Evolutionary conservation across 1,139 yeast genomes (phyloP).

Genomic region (Insectozyma bohioensis): DNA sequence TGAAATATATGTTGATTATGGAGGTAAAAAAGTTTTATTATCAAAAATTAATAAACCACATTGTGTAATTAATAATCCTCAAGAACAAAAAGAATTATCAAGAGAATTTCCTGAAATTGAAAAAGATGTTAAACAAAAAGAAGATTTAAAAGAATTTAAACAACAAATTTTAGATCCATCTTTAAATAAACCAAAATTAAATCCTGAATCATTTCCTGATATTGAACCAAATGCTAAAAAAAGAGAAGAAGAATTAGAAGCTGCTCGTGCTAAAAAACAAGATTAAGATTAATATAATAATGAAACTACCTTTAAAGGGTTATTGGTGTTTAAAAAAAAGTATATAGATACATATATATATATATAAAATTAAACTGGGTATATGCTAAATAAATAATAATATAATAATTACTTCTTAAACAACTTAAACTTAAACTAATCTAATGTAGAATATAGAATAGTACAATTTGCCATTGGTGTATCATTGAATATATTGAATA

Average conservation of each 20-base stretch:
- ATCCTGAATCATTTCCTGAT: slow-evolving; percentile 24
- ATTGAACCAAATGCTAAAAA: slow-evolving; percentile 30
- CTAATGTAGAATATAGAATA: no score
- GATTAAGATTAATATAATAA: no score
- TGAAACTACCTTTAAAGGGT: no score
- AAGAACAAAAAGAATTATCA: slow-evolving; percentile 19
- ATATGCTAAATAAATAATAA: no score
- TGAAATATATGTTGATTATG: slow-evolving; percentile 33
- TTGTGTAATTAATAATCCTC: slow-evolving; percentile 32
- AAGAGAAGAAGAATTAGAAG: slow-evolving; percentile 22
- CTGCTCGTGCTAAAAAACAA: slow-evolving; percentile 8
- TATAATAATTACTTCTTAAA: no score
- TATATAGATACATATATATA: no score
- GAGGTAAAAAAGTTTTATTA: slow-evolving; percentile 40
- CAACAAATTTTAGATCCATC: slow-evolving; percentile 24
- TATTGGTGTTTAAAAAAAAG: no score
- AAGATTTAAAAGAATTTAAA: slow-evolving; percentile 14
- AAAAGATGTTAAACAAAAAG: slow-evolving; percentile 27
- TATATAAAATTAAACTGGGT: no score
- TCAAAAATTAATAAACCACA: slow-evolving; percentile 42
- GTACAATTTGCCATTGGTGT: no score
- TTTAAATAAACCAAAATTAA: slow-evolving; percentile 24
- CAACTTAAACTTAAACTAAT: no score
- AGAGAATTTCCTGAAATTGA: slow-evolving; percentile 25
- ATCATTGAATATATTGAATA: no score